These are phyloP conservation scores for Pontederia paniculata DNA, from an alignment of 176 grass and related monocot genomes.

Conservation along the genomic window DNA sequence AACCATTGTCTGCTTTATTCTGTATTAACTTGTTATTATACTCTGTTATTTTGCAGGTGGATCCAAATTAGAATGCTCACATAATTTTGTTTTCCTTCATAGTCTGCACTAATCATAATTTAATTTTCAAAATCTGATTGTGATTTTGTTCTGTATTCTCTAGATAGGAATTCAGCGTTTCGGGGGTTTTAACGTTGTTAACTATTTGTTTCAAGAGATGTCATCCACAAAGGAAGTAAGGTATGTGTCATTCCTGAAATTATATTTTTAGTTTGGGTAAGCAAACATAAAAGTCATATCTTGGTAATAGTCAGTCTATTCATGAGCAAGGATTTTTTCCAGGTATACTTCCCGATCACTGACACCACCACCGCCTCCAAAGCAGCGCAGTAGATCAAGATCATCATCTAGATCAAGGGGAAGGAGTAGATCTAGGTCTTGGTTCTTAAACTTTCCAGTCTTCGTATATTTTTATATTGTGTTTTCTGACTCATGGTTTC, in stretches of 20 bases:
- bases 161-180: neutral
- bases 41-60: no score
- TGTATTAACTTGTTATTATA: no score
- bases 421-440: conserved; percentile 79
- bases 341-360: conserved; percentile 93
- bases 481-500: conserved; percentile 17
- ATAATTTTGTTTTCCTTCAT: no score
- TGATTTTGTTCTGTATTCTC: no score
- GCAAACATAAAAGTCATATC: neutral
- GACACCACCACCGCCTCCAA: conserved; percentile 57
- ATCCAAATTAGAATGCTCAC: no score
- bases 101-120: no score
- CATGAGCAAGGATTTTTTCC: neutral
- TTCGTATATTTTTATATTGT: neutral
- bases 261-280: no score
- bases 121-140: no score
- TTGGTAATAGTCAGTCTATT: conserved; percentile 5
- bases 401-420: conserved; percentile 51
- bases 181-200: neutral
- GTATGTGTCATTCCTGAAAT: conserved; percentile 29
- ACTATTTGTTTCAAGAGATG: conserved; percentile 38
- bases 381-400: conserved; percentile 34
- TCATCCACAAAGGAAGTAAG: conserved; percentile 92
- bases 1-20: no score
- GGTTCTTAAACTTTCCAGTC: conserved; percentile 2